Base-by-base conservation (phyloP, 176 grass and related monocot species). In the Musa schizocarpa region DNA sequence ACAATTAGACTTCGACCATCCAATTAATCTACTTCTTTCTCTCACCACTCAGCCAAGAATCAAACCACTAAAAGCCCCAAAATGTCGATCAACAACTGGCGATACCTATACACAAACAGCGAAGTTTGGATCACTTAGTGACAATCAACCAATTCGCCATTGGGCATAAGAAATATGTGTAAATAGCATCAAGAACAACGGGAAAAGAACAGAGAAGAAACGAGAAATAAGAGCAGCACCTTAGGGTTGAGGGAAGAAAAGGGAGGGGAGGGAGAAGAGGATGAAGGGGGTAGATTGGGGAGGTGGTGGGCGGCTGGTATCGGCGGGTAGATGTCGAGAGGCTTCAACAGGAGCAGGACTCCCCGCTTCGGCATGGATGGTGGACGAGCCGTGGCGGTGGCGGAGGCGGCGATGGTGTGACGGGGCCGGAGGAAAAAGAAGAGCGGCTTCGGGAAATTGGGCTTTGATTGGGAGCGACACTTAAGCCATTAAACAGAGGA, bases 341-440 rank as follows among this genome's bases (percentile, higher is more conserved):
- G 87, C 84, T 87, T 89, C 79, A 92, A 76, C 73, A 87, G 79
- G 79, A 92, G 90, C 11, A 92, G 87, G 43, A 89, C 84, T 23
- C 87, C 79, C 57, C 87, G 90, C 74, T 68, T 85, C 56, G 87
- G 82, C 90, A 92, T 92, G 17, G 66, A 23, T 12, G 74, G 43
- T 59, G 17, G 68, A 14, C 68, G 43, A 50, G 43, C 13, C 17
- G 48, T 14, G 68, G 43, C 7, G 16, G 48, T 6, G 34, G 34
- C 34, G 34, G 34, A 6, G 34, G 34, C 34, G 34, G 34, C 34
- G 34, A 43, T 6, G 34, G 34, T 43, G 34, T 43, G 34, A 6
- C 4, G 34, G 4, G 34, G 0, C 34, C 34, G 4, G 34, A 43
- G 34, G 34, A 43, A 43, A 43, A 43, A 4, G 4, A 43, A 43